Conservation (phyloP, 2,329 filamentous ascomycete species). For the Clarireedia homoeocarpa region DNA sequence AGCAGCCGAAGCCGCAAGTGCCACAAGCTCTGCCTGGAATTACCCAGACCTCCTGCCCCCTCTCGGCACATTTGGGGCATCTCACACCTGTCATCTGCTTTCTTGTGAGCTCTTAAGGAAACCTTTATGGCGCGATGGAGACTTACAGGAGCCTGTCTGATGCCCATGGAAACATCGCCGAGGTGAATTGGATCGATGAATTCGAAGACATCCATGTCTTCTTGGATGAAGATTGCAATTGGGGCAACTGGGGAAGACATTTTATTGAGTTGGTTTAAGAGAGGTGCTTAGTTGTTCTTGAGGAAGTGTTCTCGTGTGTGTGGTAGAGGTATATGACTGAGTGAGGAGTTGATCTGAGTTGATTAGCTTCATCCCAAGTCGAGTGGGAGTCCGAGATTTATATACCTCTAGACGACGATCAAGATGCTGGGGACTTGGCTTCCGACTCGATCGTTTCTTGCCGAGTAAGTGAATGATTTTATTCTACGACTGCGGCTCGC, state of each 20-base stretch:
- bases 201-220: background rate
- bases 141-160: conserved; percentile 4
- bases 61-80: conserved; percentile 42
- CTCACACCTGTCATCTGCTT: conserved; percentile 40
- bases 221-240: background rate
- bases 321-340: background rate
- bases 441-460: background rate
- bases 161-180: background rate
- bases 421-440: background rate
- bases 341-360: background rate
- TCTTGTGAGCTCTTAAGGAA: conserved; percentile 10
- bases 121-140: background rate
- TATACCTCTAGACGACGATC: background rate
- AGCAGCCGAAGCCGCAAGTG: conserved; percentile 1
- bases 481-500: background rate
- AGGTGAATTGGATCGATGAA: background rate
- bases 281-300: background rate
- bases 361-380: background rate
- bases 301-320: background rate
- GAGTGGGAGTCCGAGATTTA: conserved; percentile 1
- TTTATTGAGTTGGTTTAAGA: background rate
- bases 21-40: conserved; percentile 43
- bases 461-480: background rate
- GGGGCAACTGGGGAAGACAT: conserved; percentile 1
- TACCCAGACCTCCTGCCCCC: conserved; percentile 48